Evolutionary conservation across 768 basidiomycete genomes (phyloP), one percentile per base, ranked within the genome.

Genomic region (Boletus fagicola): DNA sequence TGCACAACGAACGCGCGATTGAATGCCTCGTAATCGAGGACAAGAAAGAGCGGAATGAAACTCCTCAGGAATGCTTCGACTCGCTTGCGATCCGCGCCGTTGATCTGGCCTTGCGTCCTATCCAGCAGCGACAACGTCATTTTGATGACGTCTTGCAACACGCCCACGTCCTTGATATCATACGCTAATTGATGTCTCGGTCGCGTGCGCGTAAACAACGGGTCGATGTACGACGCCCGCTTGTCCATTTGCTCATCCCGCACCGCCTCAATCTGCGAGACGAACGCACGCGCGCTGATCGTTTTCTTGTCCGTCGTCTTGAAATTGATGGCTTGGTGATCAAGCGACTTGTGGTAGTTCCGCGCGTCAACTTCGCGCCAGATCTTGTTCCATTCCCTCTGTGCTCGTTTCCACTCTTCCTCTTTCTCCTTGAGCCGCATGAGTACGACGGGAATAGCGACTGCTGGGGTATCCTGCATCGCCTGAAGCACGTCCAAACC

Each of bases 351-450:
- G 74, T 86, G 83, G 68, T 91, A 98, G 74, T 98, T 98, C 64
- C 91, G 81, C 28, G 92, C 91, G 65, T 98, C 93, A 30, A 96
- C 92, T 75, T 97, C 96, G 50, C 95, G 78, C 97, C 97, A 99
- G 51, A 98, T 90, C 71, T 96, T 92, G 76, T 98, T 98, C 97
- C 97, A 99, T 74, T 97, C 97, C 51, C 94, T 75, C 71, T 97
- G 94, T 18, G 94, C 96, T 22, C 94, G 82, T 74, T 94, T 97
- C 97, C 97, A 99, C 70, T 98, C 96, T 59, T 94, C 94, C 69
- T 98, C 96, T 75, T 98, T 98, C 72, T 90, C 88, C 76, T 97
- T 97, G 57, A 99, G 76, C 7, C 97, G 84, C 47, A 81, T 76
- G 9, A 99, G 80, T 1, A 99, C 92, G 52, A 98, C 85, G 0